Evolutionary conservation across 192 early-diverging fungal species (phyloP).

Genomic region (Entomortierella beljakovae): DNA sequence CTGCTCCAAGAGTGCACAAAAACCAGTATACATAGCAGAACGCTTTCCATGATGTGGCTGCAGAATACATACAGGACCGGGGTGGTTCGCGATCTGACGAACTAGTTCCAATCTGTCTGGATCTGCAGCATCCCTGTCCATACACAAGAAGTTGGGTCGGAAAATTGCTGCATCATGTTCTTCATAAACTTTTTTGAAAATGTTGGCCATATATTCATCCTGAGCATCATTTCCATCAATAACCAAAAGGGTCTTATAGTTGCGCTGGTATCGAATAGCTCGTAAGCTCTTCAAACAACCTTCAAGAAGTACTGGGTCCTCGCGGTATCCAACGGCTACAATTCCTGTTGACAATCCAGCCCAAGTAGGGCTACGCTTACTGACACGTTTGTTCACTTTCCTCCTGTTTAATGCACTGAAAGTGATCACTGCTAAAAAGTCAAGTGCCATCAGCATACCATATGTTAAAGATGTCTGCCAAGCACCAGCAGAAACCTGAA

Average conservation of each 20-base stretch:
- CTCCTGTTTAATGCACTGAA: slow-evolving; percentile 45
- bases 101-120: slow-evolving; percentile 31
- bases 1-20: slow-evolving; percentile 54
- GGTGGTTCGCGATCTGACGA: slow-evolving; percentile 38
- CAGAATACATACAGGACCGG: slow-evolving; percentile 57
- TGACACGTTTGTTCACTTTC: slow-evolving; percentile 35
- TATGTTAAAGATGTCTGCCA: slow-evolving; percentile 54
- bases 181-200: slow-evolving; percentile 38
- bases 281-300: slow-evolving; percentile 49
- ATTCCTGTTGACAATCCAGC: slow-evolving; percentile 42
- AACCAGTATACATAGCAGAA: slow-evolving; percentile 67
- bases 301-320: slow-evolving; percentile 40
- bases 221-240: slow-evolving; percentile 46
- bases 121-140: slow-evolving; percentile 25
- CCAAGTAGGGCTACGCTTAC: slow-evolving; percentile 39
- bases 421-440: slow-evolving; percentile 43
- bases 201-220: slow-evolving; percentile 49
- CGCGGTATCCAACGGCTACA: slow-evolving; percentile 50
- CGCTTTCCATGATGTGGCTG: slow-evolving; percentile 66
- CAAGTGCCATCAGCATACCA: slow-evolving; percentile 51
- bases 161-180: slow-evolving; percentile 29
- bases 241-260: slow-evolving; percentile 29
- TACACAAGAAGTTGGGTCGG: slow-evolving; percentile 37
- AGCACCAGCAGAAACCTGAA: slow-evolving; percentile 44
- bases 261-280: slow-evolving; percentile 45